These are phyloP conservation scores for Oenanthe sinensis DNA, from an alignment of 129 eudicot species.

Conservation along the genomic window DNA sequence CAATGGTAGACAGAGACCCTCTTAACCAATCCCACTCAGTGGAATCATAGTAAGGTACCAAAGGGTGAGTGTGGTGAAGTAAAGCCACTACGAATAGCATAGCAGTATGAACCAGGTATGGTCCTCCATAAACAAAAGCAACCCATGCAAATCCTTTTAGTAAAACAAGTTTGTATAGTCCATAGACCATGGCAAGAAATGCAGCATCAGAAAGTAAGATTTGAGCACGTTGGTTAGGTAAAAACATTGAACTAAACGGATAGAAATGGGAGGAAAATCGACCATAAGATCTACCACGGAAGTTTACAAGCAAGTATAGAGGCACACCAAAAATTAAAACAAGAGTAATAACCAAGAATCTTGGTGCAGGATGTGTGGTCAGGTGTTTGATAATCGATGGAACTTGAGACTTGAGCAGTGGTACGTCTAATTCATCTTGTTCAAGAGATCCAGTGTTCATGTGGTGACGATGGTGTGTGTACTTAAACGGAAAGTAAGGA, in stretches of 20 bases:
- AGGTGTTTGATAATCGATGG: neutral
- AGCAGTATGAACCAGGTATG: neutral
- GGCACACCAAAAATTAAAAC: neutral
- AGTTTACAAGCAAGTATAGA: neutral
- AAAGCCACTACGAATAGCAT: neutral
- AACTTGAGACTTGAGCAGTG: neutral
- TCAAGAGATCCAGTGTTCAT: neutral
- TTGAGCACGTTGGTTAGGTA: neutral
- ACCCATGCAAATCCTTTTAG: neutral
- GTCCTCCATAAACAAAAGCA: neutral
- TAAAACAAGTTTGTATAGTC: neutral
- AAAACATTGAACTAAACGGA: neutral
- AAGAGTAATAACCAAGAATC: neutral
- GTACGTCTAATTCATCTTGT: neutral
- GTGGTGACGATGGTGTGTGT: neutral
- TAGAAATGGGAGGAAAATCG: neutral
- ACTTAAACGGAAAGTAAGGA: neutral
- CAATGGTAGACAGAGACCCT: neutral
- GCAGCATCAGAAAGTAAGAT: neutral
- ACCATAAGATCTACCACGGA: neutral
- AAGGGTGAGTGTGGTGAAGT: neutral
- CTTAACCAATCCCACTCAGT: neutral
- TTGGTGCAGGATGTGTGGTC: neutral
- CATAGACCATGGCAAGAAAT: neutral
- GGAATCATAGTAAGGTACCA: slow-evolving; percentile 2